Evolutionary conservation across 371 early-diverging fungal genomes (phyloP), one percentile per base, ranked within the genome.

Genomic region (Rhizopus delemar): DNA sequence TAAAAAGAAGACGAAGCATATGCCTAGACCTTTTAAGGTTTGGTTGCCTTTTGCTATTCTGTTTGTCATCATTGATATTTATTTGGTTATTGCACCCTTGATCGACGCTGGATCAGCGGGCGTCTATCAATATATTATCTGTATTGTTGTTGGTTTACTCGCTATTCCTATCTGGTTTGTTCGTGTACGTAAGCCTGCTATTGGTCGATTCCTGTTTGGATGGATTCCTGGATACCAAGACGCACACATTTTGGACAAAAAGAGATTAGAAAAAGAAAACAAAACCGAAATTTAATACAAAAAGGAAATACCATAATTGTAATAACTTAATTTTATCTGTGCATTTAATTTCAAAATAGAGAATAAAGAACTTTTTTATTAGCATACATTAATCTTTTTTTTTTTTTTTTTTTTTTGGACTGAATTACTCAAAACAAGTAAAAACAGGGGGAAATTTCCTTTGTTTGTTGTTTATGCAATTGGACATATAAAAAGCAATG

Each of bases 131-230:
- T 74, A 74, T 31, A 60, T 71, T 36, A 69, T 74, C n/a, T 71
- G 69, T 59, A 69, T 74, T 16, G 9, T 71, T 28, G 38, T 74
- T 52, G 71, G 69, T 11, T 62, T 74, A 8, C 43, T 74, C 29
- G 65, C 63, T 56, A 66, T 74, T 28, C 75, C 75, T 33, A 56
- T 74, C 4, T 74, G 75, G 75, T 74, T 64, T 54, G 59, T 74
- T 5, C 75, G 75, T 46, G 69, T 74, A 0, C 56, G 57, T 22
- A 74, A 66, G 16, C 75, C 75, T 41, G 41, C 35, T 5, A 53
- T 74, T 38, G 75, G 75, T 34, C 66, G 69, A 4, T 31, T 38
- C 2, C 54, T 74, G 8, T 66, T 71, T 51, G 75, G 75, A 13
- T 74, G 75, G 75, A 68, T 74, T 35, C 69, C 69, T 32, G 64